These are phyloP conservation scores for Scleroderma citrinum DNA, from an alignment of 768 basidiomycete genomes.

Conservation along the genomic window DNA sequence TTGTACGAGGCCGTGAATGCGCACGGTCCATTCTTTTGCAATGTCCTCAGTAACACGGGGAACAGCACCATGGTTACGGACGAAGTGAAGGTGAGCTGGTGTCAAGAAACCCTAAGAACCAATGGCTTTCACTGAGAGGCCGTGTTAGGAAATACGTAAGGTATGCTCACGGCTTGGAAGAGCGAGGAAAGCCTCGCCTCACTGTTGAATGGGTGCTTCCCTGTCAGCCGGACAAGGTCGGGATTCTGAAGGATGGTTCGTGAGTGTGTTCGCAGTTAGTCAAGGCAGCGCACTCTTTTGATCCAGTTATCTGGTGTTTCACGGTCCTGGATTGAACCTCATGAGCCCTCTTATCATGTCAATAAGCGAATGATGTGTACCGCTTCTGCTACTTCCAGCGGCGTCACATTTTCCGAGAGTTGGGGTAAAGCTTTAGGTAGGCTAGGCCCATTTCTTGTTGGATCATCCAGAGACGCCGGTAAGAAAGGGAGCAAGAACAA, in stretches of 20 bases:
- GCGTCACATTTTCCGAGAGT: slow-evolving; percentile 19
- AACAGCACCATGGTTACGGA: slow-evolving; percentile 60
- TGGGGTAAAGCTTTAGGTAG: slow-evolving; percentile 18
- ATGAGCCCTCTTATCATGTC: neutral
- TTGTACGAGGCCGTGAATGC: slow-evolving; percentile 34
- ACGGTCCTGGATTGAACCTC: slow-evolving; percentile 17
- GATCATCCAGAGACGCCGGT: slow-evolving; percentile 12
- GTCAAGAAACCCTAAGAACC: slow-evolving; percentile 47
- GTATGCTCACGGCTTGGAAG: slow-evolving; percentile 30
- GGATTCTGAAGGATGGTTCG: slow-evolving; percentile 20
- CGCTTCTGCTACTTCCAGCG: slow-evolving; percentile 15
- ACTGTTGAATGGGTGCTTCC: slow-evolving; percentile 57
- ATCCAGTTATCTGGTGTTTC: slow-evolving; percentile 40
- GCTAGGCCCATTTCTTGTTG: slow-evolving; percentile 17
- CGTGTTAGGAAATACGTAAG: no score
- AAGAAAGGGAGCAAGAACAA: slow-evolving; percentile 13
- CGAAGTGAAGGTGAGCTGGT: slow-evolving; percentile 47
- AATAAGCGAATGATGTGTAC: slow-evolving; percentile 7
- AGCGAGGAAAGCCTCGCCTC: slow-evolving; percentile 44
- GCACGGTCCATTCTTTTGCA: slow-evolving; percentile 39
- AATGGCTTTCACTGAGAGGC: neutral
- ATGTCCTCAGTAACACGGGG: slow-evolving; percentile 37
- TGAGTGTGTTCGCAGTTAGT: neutral
- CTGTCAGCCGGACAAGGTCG: slow-evolving; percentile 45
- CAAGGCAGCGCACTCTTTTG: slow-evolving; percentile 22